Percentiles rank a stretch among this genome's conserved stretches.
These are phyloP conservation scores for Alternaria dauci DNA, from an alignment of 2,329 filamentous ascomycete genomes.

Conservation along the genomic window DNA sequence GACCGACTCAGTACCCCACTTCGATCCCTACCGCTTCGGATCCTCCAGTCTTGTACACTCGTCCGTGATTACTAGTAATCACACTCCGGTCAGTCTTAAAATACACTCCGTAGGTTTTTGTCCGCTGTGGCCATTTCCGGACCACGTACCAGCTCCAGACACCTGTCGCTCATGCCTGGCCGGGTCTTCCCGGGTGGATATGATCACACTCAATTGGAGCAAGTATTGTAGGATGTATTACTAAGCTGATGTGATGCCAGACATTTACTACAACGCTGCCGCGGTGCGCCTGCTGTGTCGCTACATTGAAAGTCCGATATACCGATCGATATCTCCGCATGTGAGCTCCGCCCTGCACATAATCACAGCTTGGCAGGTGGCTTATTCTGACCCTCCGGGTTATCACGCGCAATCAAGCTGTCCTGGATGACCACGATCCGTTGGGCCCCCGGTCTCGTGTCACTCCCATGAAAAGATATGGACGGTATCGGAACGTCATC, in stretches of 20 bases:
- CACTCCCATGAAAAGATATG: conserved; percentile 18
- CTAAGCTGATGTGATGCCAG: neutral
- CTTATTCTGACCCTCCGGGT: neutral
- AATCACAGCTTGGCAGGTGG: neutral
- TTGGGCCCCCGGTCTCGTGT: conserved; percentile 21
- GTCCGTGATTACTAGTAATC: neutral
- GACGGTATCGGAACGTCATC: conserved; percentile 34
- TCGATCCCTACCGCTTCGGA: conserved; percentile 22
- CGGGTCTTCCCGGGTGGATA: conserved; percentile 3
- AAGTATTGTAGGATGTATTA: neutral
- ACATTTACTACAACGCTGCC: neutral
- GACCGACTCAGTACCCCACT: conserved; percentile 23
- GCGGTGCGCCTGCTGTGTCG: neutral
- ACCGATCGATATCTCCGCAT: neutral
- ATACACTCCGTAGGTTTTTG: neutral
- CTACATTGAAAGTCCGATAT: neutral
- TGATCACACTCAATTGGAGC: neutral
- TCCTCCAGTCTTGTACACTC: neutral
- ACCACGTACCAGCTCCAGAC: neutral
- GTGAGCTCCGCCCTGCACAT: neutral
- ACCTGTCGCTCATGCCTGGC: neutral
- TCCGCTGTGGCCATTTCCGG: neutral
- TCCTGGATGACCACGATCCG: conserved; percentile 27
- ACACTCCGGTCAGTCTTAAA: neutral
- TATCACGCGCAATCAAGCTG: conserved; percentile 26